phyloP scores from a whole-genome alignment of 176 grass and related monocot species.

The Phoenix dactylifera region DNA sequence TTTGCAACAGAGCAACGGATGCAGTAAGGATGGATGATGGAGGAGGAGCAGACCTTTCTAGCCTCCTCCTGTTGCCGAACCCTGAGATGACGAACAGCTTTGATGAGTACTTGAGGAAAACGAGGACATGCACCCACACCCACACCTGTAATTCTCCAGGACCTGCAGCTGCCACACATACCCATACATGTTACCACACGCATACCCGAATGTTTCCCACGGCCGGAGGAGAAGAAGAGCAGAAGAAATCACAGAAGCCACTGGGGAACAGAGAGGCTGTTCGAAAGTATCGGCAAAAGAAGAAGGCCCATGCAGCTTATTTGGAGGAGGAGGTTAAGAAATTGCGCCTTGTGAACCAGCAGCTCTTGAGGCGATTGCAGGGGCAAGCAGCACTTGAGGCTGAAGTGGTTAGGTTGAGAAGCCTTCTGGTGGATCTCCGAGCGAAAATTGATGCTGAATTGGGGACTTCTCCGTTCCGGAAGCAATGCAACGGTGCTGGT shows the following conservation, averaged over 20 bases:
- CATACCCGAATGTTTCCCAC: slow-evolving; percentile 63
- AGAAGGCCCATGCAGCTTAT: slow-evolving; percentile 79
- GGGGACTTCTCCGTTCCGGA: slow-evolving; percentile 35
- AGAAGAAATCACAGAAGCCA: slow-evolving; percentile 16
- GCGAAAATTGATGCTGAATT: slow-evolving; percentile 74
- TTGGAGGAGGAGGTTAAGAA: slow-evolving; percentile 80
- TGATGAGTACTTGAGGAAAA: slow-evolving; percentile 52
- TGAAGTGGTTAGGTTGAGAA: slow-evolving; percentile 56
- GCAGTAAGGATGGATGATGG: slow-evolving; percentile 52
- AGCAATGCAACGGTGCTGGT: slow-evolving; percentile 25
- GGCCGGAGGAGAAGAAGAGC: neutral
- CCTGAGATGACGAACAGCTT: slow-evolving; percentile 42
- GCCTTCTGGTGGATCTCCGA: slow-evolving; percentile 66
- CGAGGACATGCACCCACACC: slow-evolving; percentile 61
- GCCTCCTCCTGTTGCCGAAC: slow-evolving; percentile 44
- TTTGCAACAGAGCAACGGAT: slow-evolving; percentile 3
- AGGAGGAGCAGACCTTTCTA: slow-evolving; percentile 45
- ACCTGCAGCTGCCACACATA: slow-evolving; percentile 47
- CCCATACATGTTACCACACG: slow-evolving; percentile 66
- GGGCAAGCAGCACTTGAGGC: slow-evolving; percentile 50
- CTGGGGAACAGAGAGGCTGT: slow-evolving; percentile 77
- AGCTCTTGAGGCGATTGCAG: slow-evolving; percentile 52
- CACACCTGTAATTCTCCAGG: slow-evolving; percentile 75
- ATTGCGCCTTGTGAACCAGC: slow-evolving; percentile 58
- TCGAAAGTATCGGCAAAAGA: slow-evolving; percentile 95